A percentile compares a stretch with the other conserved stretches of the same genome.
phyloP scores from a whole-genome alignment of 805 yeast species.

The Kodamaea kakaduensis region DNA sequence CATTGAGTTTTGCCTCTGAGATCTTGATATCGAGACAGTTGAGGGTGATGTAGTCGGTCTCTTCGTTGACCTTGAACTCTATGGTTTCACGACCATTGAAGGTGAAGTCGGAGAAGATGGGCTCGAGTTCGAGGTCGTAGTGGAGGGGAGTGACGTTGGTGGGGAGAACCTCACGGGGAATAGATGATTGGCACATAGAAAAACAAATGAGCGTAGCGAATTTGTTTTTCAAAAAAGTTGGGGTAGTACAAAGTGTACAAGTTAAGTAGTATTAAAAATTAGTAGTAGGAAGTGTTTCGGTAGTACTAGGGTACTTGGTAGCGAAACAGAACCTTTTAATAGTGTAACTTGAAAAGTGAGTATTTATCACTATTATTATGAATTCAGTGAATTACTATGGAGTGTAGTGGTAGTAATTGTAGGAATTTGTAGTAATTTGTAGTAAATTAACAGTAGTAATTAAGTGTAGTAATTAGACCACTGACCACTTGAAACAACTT shows the following conservation, averaged over 20 bases:
- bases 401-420: neutral
- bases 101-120: constrained; percentile 50
- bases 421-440: neutral
- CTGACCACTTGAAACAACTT: too few relatives aligned
- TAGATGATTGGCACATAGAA: too few relatives aligned
- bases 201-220: too few relatives aligned
- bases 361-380: too few relatives aligned
- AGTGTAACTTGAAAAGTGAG: too few relatives aligned
- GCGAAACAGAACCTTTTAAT: too few relatives aligned
- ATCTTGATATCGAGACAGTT: constrained; percentile 66
- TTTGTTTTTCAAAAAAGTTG: too few relatives aligned
- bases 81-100: constrained; percentile 54
- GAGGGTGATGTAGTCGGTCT: constrained; percentile 45
- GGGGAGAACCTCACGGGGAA: constrained; percentile 44
- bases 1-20: constrained; percentile 42
- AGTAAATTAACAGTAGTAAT: neutral
- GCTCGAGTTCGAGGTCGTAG: constrained; percentile 40
- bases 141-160: constrained; percentile 39
- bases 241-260: constrained; percentile 5
- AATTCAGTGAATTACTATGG: too few relatives aligned
- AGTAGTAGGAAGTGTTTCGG: neutral
- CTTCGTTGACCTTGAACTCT: constrained; percentile 50
- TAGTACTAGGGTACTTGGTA: neutral
- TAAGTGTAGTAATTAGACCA: too few relatives aligned
- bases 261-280: neutral